Evolutionary conservation across 768 basidiomycete species (phyloP).

Genomic region (Suillus cothurnatus): DNA sequence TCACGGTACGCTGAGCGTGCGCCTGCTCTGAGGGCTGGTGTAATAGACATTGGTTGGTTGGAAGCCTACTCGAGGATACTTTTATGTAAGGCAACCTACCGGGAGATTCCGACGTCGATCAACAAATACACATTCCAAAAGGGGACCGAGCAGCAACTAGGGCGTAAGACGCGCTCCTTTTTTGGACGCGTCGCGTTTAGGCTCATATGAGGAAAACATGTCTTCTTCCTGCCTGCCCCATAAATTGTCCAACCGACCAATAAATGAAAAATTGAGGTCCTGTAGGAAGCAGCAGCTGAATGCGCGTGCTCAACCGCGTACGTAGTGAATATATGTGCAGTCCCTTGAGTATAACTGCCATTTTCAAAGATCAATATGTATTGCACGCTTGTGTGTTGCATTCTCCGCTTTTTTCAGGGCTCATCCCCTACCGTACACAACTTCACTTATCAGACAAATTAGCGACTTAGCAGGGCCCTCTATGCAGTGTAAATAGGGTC

Average conservation of each 20-base stretch:
- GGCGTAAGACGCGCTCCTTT: constrained; percentile 44
- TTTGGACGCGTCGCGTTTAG: constrained; percentile 36
- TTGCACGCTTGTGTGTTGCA: background rate
- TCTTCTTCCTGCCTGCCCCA: constrained; percentile 27
- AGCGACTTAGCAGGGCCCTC: constrained; percentile 1
- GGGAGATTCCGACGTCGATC: constrained; percentile 29
- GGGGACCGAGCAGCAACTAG: constrained; percentile 13
- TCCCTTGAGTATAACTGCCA: constrained; percentile 3
- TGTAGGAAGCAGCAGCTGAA: constrained; percentile 18
- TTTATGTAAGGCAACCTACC: constrained; percentile 2
- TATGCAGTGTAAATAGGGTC: constrained; percentile 16
- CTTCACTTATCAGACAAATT: constrained; percentile 8
- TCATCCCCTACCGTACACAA: constrained; percentile 7
- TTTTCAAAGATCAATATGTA: constrained; percentile 2
- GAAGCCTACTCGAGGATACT: constrained; percentile 8
- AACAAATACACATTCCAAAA: constrained; percentile 33
- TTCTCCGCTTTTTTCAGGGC: background rate
- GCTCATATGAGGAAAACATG: constrained; percentile 29
- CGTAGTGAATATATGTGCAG: constrained; percentile 6
- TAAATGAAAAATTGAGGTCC: constrained; percentile 26
- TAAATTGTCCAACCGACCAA: constrained; percentile 33
- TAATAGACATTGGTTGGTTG: constrained; percentile 43
- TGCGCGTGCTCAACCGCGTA: constrained; percentile 11
- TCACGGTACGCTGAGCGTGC: constrained; percentile 77
- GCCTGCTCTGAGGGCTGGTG: constrained; percentile 58